Evolutionary conservation across 768 basidiomycete genomes (phyloP), one percentile per base, ranked within the genome.

Genomic region (Rhizopogon vesiculosus): DNA sequence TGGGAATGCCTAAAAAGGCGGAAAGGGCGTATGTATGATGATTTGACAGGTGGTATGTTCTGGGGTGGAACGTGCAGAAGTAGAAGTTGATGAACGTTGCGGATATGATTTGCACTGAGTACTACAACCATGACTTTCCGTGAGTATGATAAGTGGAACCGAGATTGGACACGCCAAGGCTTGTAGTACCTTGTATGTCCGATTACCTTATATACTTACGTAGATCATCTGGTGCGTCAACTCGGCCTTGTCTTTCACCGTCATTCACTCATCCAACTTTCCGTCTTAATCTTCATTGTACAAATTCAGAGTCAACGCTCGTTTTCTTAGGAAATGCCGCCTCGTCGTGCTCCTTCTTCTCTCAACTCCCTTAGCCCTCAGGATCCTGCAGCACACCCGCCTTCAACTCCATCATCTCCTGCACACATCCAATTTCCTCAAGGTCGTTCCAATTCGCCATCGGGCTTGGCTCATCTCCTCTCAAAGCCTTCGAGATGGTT

Each of bases 401-500:
- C 67, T 5, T 66, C 70, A 1, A 56, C 55, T 3, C 68, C 72
- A 41, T 19, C 71, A 7, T 70, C 72, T 8, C 70, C 73, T 28
- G 65, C 75, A 42, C 69, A 72, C 41, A 63, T 74, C 33, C 69
- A 66, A 28, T 72, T 74, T 57, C 74, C 79, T 40, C 65, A 66
- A 43, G 66, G 76, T 29, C 86, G 87, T 62, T 83, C 87, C 6
- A 74, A 70, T 8, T 89, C 88, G 0, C 88, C 88, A 13, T 75
- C 74, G 3, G 82, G 85, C 3, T 77, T 89, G 55, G 78, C 85
- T 1, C 78, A 83, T 38, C 80, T 90, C 60, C 74, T 90, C 41
- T 73, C 86, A 29, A 85, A 79, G 59, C 83, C 88, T 1, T 79
- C 84, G 0, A 84, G 81, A 74, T 90, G 88, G 88, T 89, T 90